A percentile compares a stretch with the other conserved stretches of the same genome.
Conservation (phyloP, 352 stramenopile species). For the Phytopythium chamaehyphon region DNA sequence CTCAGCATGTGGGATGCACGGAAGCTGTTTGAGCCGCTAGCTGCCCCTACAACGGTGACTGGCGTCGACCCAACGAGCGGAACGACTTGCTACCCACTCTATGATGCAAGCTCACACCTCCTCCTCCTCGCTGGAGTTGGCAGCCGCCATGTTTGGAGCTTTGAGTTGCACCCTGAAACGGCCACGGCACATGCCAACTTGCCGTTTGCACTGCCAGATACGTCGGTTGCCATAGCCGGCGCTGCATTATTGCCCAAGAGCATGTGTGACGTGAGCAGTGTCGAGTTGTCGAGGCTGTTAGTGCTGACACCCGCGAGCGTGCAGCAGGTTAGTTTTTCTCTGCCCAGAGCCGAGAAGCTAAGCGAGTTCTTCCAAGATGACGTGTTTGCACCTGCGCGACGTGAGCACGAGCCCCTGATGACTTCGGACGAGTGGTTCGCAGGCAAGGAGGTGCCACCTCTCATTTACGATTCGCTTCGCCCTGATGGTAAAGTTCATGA, state of each 20-base stretch:
- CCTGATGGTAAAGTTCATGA: conserved; percentile 38
- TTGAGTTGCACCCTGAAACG: conserved; percentile 43
- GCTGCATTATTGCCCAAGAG: conserved; percentile 60
- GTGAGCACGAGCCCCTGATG: conserved; percentile 20
- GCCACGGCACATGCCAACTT: conserved; percentile 53
- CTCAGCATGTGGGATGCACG: conserved; percentile 71
- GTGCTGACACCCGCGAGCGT: conserved; percentile 49
- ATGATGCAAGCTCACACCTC: conserved; percentile 59
- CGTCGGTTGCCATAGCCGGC: conserved; percentile 44
- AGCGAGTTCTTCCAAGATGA: conserved; percentile 82
- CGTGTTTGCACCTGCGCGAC: conserved; percentile 44
- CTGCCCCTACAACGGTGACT: conserved; percentile 22
- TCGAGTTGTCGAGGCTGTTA: conserved; percentile 66
- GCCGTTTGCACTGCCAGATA: conserved; percentile 44
- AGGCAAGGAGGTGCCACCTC: conserved; percentile 33
- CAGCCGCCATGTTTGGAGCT: conserved; percentile 72
- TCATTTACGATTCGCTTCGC: conserved; percentile 43
- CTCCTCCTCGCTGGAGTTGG: conserved; percentile 67
- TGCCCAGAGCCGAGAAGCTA: conserved; percentile 63
- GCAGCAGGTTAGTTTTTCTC: conserved; percentile 55
- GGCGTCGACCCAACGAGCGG: conserved; percentile 30
- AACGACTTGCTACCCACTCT: conserved; percentile 55
- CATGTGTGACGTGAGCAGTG: conserved; percentile 56
- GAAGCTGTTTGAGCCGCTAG: conserved; percentile 64
- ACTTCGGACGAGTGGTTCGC: conserved; percentile 45